Evolutionary conservation across 2,329 filamentous ascomycete genomes (phyloP), one percentile per base, ranked within the genome.

Genomic region (Teratosphaeria gauchensis): DNA sequence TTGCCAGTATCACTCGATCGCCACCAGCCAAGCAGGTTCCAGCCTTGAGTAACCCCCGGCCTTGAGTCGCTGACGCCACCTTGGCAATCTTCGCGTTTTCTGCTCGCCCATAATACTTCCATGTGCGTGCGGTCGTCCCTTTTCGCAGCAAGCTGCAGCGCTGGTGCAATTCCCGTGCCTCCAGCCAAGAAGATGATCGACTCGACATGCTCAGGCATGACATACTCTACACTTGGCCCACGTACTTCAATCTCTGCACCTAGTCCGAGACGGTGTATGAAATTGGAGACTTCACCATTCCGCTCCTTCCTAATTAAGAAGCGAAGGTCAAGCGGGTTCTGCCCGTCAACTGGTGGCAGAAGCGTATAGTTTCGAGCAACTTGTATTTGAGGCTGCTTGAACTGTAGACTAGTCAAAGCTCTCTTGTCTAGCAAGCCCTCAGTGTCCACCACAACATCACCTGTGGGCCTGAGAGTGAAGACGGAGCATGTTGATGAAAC

Each of bases 371-470:
- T 86, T 62, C 94, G 79, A 51, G 90, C 89, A 66, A 99, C 95
- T 74, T 96, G 92, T 59, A 97, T 76, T 72, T 96, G 86, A 1
- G 94, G 94, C 75, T 97, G 94, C 76, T 95, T 96, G 69, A 96
- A 85, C 76, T 96, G 88, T 35, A 97, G 87, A 62, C 87, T 91
- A 88, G 90, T 95, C 51, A 95, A 80, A 4, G 88, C 87, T 58
- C 82, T 78, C 54, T 66, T 58, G 32, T 59, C 59, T 14, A 56
- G 48, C 24, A 62, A 59, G 21, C 63, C 61, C 51, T 59, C 59
- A 8, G 63, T 55, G 53, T 68, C 65, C 1, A 69, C 53, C 4
- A 56, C 52, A 1, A 58, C 54, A 19, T 54, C 59, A 4, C 58
- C 53, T 1, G 65, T 59, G 12, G 84, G 78, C 30, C 74, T 74